These are phyloP conservation scores for Suillus decipiens DNA, from an alignment of 768 basidiomycete genomes.

Conservation along the genomic window DNA sequence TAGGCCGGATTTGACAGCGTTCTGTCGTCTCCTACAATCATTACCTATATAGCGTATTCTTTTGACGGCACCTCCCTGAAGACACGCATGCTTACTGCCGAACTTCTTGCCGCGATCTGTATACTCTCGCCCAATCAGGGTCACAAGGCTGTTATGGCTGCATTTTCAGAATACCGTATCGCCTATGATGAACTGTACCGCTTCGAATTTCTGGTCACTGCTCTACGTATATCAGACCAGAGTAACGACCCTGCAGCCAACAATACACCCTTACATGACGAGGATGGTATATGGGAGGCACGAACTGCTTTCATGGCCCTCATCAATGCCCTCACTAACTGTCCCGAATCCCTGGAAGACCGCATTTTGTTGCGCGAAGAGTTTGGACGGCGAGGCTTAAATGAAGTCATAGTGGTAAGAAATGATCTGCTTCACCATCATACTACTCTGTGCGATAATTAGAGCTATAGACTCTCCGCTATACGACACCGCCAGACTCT, in stretches of 20 bases:
- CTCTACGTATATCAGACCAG: slow-evolving; percentile 58
- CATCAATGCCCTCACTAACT: slow-evolving; percentile 77
- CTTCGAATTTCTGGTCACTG: slow-evolving; percentile 73
- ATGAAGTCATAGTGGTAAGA: slow-evolving; percentile 82
- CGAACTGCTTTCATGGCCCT: slow-evolving; percentile 75
- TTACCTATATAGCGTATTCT: slow-evolving; percentile 73
- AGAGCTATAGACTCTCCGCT: slow-evolving; percentile 62
- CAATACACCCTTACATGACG: slow-evolving; percentile 40
- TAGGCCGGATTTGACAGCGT: slow-evolving; percentile 78
- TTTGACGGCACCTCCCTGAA: slow-evolving; percentile 69
- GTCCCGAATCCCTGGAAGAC: slow-evolving; percentile 76
- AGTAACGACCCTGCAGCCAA: slow-evolving; percentile 33
- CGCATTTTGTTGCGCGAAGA: slow-evolving; percentile 82
- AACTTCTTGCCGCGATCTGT: slow-evolving; percentile 84
- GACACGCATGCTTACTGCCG: slow-evolving; percentile 66
- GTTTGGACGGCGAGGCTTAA: slow-evolving; percentile 76
- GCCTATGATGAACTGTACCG: slow-evolving; percentile 73
- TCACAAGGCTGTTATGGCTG: slow-evolving; percentile 71
- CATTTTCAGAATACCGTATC: slow-evolving; percentile 78
- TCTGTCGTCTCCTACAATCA: slow-evolving; percentile 58
- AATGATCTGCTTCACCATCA: neutral
- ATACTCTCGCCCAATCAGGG: slow-evolving; percentile 71
- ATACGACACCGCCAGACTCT: slow-evolving; percentile 72
- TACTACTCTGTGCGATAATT: neutral
- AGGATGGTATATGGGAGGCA: slow-evolving; percentile 81